Percentiles rank a stretch among this genome's conserved stretches.
These are phyloP conservation scores for Cyclocybe cylindracea DNA, from an alignment of 768 basidiomycete species.

Conservation along the genomic window DNA sequence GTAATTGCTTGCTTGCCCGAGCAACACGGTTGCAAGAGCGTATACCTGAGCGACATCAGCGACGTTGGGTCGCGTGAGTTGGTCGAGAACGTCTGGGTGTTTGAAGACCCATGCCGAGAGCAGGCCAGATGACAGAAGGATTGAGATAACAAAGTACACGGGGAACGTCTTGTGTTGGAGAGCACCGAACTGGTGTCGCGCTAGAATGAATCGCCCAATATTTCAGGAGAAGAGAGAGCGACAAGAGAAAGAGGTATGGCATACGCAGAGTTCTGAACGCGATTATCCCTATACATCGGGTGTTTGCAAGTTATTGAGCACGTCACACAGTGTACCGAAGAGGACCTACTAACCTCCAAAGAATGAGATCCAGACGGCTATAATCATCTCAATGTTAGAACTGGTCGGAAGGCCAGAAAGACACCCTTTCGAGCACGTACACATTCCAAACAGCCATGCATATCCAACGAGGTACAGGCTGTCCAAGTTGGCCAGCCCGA, in stretches of 20 bases:
- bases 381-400: too few relatives aligned
- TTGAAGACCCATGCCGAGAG: slow-evolving; percentile 57
- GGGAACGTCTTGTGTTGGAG: slow-evolving; percentile 79
- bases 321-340: neutral
- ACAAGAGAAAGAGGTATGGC: slow-evolving; percentile 19
- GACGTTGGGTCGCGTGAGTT: slow-evolving; percentile 45
- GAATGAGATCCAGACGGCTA: slow-evolving; percentile 66
- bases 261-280: slow-evolving; percentile 59
- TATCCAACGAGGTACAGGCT: slow-evolving; percentile 58
- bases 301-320: neutral
- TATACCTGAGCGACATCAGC: slow-evolving; percentile 71
- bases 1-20: slow-evolving; percentile 60
- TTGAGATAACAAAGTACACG: slow-evolving; percentile 67
- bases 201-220: slow-evolving; percentile 28
- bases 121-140: slow-evolving; percentile 53
- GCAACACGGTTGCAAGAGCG: slow-evolving; percentile 45
- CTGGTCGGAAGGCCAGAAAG: too few relatives aligned
- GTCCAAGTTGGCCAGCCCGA: slow-evolving; percentile 33
- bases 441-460: slow-evolving; percentile 70
- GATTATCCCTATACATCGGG: slow-evolving; percentile 48
- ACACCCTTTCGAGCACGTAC: slow-evolving; percentile 39
- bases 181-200: slow-evolving; percentile 70
- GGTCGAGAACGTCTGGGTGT: slow-evolving; percentile 55
- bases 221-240: neutral
- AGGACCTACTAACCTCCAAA: slow-evolving; percentile 50